Percentiles rank a stretch among this genome's conserved stretches.
Evolutionary conservation across 2,329 filamentous ascomycete species (phyloP).

Genomic region (Helminthosporium solani): DNA sequence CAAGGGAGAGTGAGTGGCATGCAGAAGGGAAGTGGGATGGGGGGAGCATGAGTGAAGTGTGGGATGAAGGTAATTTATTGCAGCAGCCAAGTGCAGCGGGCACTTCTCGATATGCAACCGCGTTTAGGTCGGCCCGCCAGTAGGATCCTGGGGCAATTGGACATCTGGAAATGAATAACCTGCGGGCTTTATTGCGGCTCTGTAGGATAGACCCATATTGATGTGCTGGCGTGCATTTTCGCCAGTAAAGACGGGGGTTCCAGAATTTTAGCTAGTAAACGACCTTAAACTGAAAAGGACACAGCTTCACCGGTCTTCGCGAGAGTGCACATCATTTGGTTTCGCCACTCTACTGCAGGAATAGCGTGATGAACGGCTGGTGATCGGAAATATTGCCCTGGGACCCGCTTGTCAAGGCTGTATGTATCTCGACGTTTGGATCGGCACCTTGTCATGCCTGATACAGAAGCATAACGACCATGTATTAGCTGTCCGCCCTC

Average conservation of each 20-base stretch:
- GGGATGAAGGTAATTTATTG: slow-evolving; percentile 46
- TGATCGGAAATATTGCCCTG: slow-evolving; percentile 33
- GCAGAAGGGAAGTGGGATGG: slow-evolving; percentile 38
- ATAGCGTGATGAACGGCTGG: slow-evolving; percentile 39
- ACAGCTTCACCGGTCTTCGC: slow-evolving; percentile 42
- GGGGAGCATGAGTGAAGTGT: slow-evolving; percentile 39
- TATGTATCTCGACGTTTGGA: slow-evolving; percentile 33
- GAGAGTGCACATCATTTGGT: slow-evolving; percentile 32
- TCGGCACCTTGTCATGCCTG: slow-evolving; percentile 36
- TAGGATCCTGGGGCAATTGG: slow-evolving; percentile 53
- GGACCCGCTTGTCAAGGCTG: slow-evolving; percentile 37
- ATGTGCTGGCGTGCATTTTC: slow-evolving; percentile 87
- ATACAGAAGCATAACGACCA: slow-evolving; percentile 35
- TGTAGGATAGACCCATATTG: slow-evolving; percentile 56
- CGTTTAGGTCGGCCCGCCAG: slow-evolving; percentile 47
- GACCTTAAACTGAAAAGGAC: slow-evolving; percentile 38
- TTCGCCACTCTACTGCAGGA: slow-evolving; percentile 41
- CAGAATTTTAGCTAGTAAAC: slow-evolving; percentile 41
- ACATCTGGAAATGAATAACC: slow-evolving; percentile 39
- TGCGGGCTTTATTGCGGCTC: slow-evolving; percentile 47
- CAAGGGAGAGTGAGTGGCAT: slow-evolving; percentile 41
- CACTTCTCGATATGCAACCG: slow-evolving; percentile 41
- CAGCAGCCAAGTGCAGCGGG: slow-evolving; percentile 42
- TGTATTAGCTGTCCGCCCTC: slow-evolving; percentile 29
- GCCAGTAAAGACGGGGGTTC: slow-evolving; percentile 66